Evolutionary conservation across 164 flowering plant genomes (phyloP).

Genomic region (Akebia trifoliata): DNA sequence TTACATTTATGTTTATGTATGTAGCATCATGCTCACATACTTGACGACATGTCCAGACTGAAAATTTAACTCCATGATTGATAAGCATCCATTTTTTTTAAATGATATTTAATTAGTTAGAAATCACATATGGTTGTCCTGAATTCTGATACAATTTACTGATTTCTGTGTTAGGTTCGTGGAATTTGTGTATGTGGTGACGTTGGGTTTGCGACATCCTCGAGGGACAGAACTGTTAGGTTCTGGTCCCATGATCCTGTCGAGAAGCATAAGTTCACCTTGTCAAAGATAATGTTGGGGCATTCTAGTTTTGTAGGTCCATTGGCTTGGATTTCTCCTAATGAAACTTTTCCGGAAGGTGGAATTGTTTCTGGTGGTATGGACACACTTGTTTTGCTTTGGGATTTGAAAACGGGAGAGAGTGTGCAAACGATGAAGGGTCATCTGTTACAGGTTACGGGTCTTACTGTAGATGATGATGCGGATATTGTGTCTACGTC

Average conservation of each 20-base stretch:
- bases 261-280: slow-evolving; percentile 35
- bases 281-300: slow-evolving; percentile 60
- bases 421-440: slow-evolving; percentile 62
- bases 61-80: too few relatives aligned
- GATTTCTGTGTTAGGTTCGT: slow-evolving; percentile 53
- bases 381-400: slow-evolving; percentile 74
- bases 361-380: slow-evolving; percentile 91
- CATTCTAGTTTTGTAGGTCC: slow-evolving; percentile 96
- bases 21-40: too few relatives aligned
- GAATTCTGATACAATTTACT: neutral
- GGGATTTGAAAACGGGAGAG: slow-evolving; percentile 82
- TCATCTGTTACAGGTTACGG: slow-evolving; percentile 84
- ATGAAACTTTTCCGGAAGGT: slow-evolving; percentile 63
- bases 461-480: slow-evolving; percentile 51
- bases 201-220: slow-evolving; percentile 77
- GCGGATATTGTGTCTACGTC: slow-evolving; percentile 73
- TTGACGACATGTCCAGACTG: too few relatives aligned
- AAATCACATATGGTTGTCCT: neutral
- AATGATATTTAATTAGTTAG: too few relatives aligned
- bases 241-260: slow-evolving; percentile 55
- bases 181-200: slow-evolving; percentile 80
- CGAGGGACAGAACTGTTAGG: slow-evolving; percentile 79
- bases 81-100: too few relatives aligned
- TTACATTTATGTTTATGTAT: too few relatives aligned
- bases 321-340: slow-evolving; percentile 74